Base-by-base conservation (phyloP, 176 grass and related monocot genomes). In the Triticum urartu region DNA sequence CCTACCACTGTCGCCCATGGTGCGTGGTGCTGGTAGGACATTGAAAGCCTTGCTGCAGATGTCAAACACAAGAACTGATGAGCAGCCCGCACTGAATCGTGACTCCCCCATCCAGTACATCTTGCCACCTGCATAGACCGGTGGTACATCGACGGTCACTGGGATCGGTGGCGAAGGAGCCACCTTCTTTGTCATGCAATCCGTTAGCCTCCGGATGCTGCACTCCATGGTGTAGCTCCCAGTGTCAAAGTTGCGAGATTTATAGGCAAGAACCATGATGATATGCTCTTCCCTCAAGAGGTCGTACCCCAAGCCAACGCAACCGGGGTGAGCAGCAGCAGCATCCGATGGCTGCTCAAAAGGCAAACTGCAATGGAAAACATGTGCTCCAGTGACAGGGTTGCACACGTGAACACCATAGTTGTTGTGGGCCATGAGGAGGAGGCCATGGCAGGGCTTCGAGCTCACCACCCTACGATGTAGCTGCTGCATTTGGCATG, bases 241-340 rank as follows among this genome's bases (percentile, higher is more conserved):
- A 32, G 64, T 71, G 35, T 43, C 6, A 21, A 34, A 24, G 68
- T 9, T 9, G 13, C 2, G 0, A 6, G 52, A 56, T 56, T 18
- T 56, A 20, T 75, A 48, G 36, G 24, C 11, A 36, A 84, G 64
- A 33, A 67, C 64, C 21, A 84, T 11, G 17, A 84, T 10, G 56
- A 84, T 38, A 15, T 84, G 56, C 24, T 75, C 36, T 38, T 75
- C 56, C 56, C 24, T 84, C 3, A 5, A 84, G 10, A 12, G 9
- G 58, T 84, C 71, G 71, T 84, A 65, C 70, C 58, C 71, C 4
- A 75, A 42, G 18, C 58, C 82, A 59, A 20, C 17, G 56, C 71
- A 84, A 18, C 59, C 25, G 2, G 36, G 36, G 36, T 9, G 3
- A 15, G 10, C 21, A 72, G 38, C 21, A 72, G 13, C 13, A 13